These are phyloP conservation scores for Dendrobium chrysotoxum DNA, from an alignment of 106 monocot genomes.

Conservation along the genomic window DNA sequence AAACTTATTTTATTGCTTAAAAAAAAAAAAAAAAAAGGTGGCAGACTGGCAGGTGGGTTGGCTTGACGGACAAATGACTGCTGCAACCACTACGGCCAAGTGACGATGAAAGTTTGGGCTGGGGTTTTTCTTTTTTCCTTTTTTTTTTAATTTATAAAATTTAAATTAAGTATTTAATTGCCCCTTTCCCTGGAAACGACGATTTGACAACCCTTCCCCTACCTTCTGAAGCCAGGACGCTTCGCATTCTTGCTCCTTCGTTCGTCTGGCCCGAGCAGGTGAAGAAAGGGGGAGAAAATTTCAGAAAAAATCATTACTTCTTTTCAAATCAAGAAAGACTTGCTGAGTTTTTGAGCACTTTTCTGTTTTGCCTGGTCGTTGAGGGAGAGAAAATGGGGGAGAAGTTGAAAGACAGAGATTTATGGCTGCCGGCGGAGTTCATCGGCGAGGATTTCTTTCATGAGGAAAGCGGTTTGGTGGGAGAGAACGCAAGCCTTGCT, in stretches of 20 bases:
- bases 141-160: neutral
- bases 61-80: constrained; percentile 1
- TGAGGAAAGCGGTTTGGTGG: neutral
- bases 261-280: neutral
- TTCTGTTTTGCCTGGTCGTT: neutral
- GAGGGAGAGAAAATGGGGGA: neutral
- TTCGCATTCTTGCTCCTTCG: neutral
- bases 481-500: neutral
- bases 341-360: neutral
- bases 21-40: too few species aligned
- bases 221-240: neutral
- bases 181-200: neutral
- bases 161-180: neutral
- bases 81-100: constrained; percentile 2
- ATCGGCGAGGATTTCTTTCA: constrained; percentile 3
- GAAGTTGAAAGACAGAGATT: neutral
- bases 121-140: neutral
- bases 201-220: neutral
- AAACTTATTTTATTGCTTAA: too few species aligned
- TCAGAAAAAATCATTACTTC: neutral
- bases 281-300: neutral
- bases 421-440: constrained; percentile 6
- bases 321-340: neutral
- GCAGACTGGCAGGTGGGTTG: neutral
- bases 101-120: neutral